Conservation (phyloP, 148 eudicot genomes). For the Rhododendron griersonianum region DNA sequence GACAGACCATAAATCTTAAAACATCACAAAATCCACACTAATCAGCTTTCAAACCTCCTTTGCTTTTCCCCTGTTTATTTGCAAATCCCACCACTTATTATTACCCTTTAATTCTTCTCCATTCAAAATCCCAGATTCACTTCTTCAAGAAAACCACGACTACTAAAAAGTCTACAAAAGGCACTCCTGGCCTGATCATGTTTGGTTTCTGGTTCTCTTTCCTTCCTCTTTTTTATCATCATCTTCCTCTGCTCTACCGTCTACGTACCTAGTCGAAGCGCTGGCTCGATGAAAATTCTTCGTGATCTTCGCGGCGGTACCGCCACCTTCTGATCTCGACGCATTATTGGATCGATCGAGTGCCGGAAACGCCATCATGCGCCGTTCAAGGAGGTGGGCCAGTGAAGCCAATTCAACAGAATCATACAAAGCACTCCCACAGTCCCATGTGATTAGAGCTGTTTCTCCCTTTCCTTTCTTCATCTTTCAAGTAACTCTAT, state of each 20-base stretch:
- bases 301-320: not conserved
- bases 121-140: not conserved
- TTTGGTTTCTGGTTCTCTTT: slow-evolving; percentile 2
- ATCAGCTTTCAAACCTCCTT: not conserved
- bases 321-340: not conserved
- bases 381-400: slow-evolving; percentile 17
- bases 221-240: not conserved
- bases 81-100: not conserved
- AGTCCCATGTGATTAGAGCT: slow-evolving; percentile 14
- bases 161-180: slow-evolving; percentile 1
- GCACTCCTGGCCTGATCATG: not conserved
- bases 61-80: not conserved
- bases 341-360: not conserved
- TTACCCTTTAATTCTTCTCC: not conserved
- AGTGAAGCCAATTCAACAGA: slow-evolving; percentile 18
- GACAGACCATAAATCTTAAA: not conserved
- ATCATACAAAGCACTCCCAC: slow-evolving; percentile 28
- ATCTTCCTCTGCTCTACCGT: slow-evolving; percentile 1
- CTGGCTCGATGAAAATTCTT: not conserved
- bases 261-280: not conserved
- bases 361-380: slow-evolving; percentile 16
- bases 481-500: not conserved
- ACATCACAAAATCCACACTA: not conserved
- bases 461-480: not conserved
- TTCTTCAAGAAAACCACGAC: slow-evolving; percentile 5